A percentile compares a stretch with the other conserved stretches of the same genome.
Evolutionary conservation across 768 basidiomycete species (phyloP).

Genomic region (Pisolithus marmoratus): DNA sequence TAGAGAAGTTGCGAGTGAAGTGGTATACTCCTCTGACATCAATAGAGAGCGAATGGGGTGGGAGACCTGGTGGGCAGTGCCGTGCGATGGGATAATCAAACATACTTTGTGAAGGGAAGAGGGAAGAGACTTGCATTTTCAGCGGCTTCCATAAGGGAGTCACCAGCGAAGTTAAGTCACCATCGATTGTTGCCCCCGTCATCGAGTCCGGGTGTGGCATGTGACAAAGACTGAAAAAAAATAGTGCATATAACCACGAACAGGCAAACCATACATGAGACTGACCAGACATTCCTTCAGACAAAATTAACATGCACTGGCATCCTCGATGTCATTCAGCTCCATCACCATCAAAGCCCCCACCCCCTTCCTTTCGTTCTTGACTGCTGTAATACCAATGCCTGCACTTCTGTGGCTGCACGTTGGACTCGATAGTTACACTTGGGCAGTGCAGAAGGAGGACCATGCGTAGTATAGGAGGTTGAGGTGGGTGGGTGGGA

Average conservation of each 20-base stretch:
- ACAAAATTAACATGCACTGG: conserved; percentile 73
- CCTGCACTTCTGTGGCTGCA: conserved; percentile 86
- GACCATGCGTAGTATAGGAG: conserved; percentile 59
- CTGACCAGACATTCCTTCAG: conserved; percentile 52
- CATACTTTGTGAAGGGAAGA: too few relatives aligned
- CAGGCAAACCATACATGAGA: background rate
- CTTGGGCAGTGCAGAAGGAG: conserved; percentile 38
- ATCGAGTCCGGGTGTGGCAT: too few relatives aligned
- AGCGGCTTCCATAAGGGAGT: too few relatives aligned
- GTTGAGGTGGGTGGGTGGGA: conserved; percentile 53
- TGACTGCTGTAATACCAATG: conserved; percentile 63
- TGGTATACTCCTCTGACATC: too few relatives aligned
- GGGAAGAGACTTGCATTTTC: too few relatives aligned
- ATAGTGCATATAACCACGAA: background rate
- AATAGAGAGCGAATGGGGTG: too few relatives aligned
- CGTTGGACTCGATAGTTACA: conserved; percentile 71
- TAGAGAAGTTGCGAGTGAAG: too few relatives aligned
- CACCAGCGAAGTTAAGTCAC: too few relatives aligned
- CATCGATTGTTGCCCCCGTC: too few relatives aligned
- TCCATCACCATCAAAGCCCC: conserved; percentile 55
- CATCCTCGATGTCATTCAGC: conserved; percentile 51
- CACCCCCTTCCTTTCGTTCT: conserved; percentile 53
- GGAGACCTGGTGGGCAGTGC: too few relatives aligned
- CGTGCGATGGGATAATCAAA: too few relatives aligned
- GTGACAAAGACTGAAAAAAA: conserved; percentile 62